Evolutionary conservation across 129 eudicot species (phyloP).

Genomic region (Helichrysum umbraculigerum): DNA sequence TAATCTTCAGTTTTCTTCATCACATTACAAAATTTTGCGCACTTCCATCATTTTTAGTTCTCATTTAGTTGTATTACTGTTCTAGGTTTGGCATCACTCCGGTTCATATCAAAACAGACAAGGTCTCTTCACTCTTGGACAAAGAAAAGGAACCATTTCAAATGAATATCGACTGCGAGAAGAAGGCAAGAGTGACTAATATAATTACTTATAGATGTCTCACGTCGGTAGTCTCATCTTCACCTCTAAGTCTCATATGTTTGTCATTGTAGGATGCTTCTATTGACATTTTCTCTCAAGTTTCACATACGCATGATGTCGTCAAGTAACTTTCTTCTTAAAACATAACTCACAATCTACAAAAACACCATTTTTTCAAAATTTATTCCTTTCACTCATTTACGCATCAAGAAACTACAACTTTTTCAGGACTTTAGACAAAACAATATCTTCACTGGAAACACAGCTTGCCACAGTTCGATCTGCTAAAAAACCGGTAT

Average conservation of each 20-base stretch:
- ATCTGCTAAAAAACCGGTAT: conserved; percentile 45
- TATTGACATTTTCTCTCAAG: conserved; percentile 50
- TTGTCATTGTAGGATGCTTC: background rate
- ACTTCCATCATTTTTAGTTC: background rate
- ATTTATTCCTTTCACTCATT: background rate
- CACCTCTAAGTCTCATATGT: background rate
- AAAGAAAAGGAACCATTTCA: background rate
- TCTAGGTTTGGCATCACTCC: background rate
- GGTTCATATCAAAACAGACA: background rate
- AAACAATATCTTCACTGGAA: conserved; percentile 75
- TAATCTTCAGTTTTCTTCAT: background rate
- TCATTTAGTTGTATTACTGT: background rate
- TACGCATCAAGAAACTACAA: conserved; percentile 19
- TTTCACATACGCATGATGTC: conserved; percentile 63
- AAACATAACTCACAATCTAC: background rate
- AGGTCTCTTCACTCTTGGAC: background rate
- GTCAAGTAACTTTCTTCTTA: conserved; percentile 51
- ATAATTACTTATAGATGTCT: background rate
- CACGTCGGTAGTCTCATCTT: background rate
- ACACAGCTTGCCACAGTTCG: conserved; percentile 72
- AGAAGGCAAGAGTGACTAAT: background rate
- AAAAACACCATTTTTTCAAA: background rate
- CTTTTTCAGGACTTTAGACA: conserved; percentile 74
- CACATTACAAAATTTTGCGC: background rate
- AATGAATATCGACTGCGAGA: background rate